A percentile compares a stretch with the other conserved stretches of the same genome.
Conservation (phyloP, 768 basidiomycete genomes). For the Mycena kentingensis region DNA sequence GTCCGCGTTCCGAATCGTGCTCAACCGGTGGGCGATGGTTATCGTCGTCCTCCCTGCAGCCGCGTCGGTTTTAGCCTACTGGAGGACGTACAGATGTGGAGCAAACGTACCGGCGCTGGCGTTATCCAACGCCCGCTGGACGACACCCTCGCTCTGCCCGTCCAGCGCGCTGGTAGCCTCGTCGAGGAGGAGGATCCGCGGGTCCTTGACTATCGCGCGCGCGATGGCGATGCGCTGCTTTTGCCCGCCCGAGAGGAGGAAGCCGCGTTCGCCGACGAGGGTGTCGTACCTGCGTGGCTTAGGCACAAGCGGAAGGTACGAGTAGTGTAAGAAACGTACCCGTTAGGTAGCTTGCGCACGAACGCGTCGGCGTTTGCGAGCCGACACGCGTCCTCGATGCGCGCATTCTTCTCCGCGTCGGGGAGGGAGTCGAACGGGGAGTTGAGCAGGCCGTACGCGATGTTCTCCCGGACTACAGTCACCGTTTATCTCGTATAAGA, state of each 20-base stretch:
- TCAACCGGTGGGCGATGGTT: slow-evolving; percentile 77
- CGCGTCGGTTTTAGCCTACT: no score
- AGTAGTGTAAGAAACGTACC: slow-evolving; percentile 57
- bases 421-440: slow-evolving; percentile 65
- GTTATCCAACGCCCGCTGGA: slow-evolving; percentile 90
- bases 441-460: slow-evolving; percentile 81
- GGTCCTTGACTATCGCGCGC: slow-evolving; percentile 85
- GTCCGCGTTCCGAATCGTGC: slow-evolving; percentile 84
- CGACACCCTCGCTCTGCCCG: slow-evolving; percentile 81
- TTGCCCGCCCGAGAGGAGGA: slow-evolving; percentile 83
- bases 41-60: slow-evolving; percentile 32
- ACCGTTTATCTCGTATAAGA: no score
- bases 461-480: slow-evolving; percentile 77
- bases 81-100: no score
- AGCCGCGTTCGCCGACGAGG: slow-evolving; percentile 85
- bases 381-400: slow-evolving; percentile 84
- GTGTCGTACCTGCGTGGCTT: slow-evolving; percentile 12
- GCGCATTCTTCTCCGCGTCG: slow-evolving; percentile 68
- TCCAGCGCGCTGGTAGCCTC: slow-evolving; percentile 88
- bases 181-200: slow-evolving; percentile 80
- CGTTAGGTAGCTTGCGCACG: slow-evolving; percentile 72
- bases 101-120: slow-evolving; percentile 36
- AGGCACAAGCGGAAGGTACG: neutral
- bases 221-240: slow-evolving; percentile 91
- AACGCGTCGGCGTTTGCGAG: slow-evolving; percentile 89